Conservation (phyloP, 1,284 basidiomycete species). For the Rhodotorula sp. region DNA sequence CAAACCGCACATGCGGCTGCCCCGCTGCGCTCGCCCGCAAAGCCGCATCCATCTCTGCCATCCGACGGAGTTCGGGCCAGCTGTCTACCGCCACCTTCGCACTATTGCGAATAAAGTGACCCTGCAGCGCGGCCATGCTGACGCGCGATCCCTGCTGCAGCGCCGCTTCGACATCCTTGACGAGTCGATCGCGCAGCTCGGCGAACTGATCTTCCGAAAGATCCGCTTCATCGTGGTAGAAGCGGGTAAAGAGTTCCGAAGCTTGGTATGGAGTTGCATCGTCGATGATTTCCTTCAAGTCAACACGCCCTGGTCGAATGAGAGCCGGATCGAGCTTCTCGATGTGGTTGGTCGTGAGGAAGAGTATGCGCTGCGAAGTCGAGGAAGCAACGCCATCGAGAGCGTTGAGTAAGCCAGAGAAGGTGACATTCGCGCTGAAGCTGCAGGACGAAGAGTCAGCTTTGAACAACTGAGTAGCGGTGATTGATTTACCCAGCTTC, state of each 20-base stretch:
- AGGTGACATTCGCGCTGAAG: slow-evolving; percentile 69
- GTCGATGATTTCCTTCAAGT: slow-evolving; percentile 78
- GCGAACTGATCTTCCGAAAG: slow-evolving; percentile 48
- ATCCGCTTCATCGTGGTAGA: slow-evolving; percentile 62
- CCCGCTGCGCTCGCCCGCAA: slow-evolving; percentile 2
- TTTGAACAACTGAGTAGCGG: background rate
- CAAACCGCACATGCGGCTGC: slow-evolving; percentile 7
- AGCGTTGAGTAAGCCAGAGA: slow-evolving; percentile 95
- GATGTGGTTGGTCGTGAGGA: slow-evolving; percentile 98
- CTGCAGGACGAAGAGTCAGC: slow-evolving; percentile 9
- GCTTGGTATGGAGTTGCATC: slow-evolving; percentile 85
- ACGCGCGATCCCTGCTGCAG: slow-evolving; percentile 58
- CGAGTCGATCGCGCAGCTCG: slow-evolving; percentile 56
- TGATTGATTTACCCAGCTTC: slow-evolving; percentile 69
- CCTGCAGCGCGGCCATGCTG: slow-evolving; percentile 92
- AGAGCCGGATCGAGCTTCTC: slow-evolving; percentile 81
- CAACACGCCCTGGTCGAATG: slow-evolving; percentile 91
- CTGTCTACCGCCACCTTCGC: slow-evolving; percentile 62
- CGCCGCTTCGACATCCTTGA: slow-evolving; percentile 58
- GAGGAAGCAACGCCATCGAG: slow-evolving; percentile 96
- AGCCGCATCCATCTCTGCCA: slow-evolving; percentile 21
- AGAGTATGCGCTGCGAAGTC: slow-evolving; percentile 88
- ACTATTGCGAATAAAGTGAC: slow-evolving; percentile 77
- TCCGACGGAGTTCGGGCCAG: slow-evolving; percentile 53
- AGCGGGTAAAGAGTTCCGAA: slow-evolving; percentile 71